A percentile compares a stretch with the other conserved stretches of the same genome.
phyloP scores from a whole-genome alignment of 495 filamentous ascomycete species.

The Aspergillus affinis region DNA sequence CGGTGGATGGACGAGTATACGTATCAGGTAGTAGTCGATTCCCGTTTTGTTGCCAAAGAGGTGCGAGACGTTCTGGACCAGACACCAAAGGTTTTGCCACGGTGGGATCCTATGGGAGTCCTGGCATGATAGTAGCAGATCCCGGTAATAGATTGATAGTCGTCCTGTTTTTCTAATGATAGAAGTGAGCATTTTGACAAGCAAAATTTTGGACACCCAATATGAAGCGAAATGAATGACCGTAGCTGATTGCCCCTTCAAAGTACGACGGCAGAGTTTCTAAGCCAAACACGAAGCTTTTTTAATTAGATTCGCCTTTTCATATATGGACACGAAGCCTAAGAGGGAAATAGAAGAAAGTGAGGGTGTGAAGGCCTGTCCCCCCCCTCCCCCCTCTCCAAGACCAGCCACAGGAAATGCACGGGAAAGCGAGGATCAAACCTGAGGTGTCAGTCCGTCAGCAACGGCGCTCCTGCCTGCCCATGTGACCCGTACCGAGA shows the following conservation, averaged over 20 bases:
- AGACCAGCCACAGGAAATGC: neutral
- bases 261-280: neutral
- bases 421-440: neutral
- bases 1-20: conserved; percentile 85
- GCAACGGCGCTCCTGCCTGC: no score
- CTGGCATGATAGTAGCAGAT: conserved; percentile 53
- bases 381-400: no score
- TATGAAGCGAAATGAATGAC: neutral
- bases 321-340: neutral
- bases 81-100: conserved; percentile 66
- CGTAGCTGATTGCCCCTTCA: neutral
- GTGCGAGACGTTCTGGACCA: conserved; percentile 66
- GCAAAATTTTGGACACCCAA: neutral
- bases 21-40: conserved; percentile 85
- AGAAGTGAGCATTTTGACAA: neutral
- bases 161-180: neutral
- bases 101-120: conserved; percentile 90
- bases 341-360: no score
- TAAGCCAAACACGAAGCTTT: neutral
- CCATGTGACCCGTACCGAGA: conserved; percentile 4
- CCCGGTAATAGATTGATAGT: conserved; percentile 4
- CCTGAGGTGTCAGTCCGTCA: neutral
- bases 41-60: conserved; percentile 61
- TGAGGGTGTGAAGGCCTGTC: no score
- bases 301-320: neutral